These are phyloP conservation scores for Cenchrus purpureus DNA, from an alignment of 176 grass and related monocot species.

Conservation along the genomic window DNA sequence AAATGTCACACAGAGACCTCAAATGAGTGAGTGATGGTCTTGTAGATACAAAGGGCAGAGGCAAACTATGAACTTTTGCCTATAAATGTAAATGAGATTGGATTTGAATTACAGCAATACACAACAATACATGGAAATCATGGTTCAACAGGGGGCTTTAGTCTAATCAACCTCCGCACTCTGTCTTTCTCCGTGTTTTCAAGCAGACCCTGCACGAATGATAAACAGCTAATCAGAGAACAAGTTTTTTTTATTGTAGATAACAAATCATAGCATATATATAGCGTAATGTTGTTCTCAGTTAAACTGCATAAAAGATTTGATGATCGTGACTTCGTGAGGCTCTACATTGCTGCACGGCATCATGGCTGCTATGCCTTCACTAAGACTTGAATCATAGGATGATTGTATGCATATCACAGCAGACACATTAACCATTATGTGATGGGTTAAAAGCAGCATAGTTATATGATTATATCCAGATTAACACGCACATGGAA, in stretches of 20 bases:
- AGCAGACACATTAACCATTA: too few species aligned
- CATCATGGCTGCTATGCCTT: background rate
- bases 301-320: background rate
- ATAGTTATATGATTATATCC: background rate
- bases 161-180: constrained; percentile 73
- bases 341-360: background rate
- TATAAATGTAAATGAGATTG: background rate
- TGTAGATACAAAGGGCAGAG: constrained; percentile 14
- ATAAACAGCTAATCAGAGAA: constrained; percentile 8
- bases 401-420: background rate
- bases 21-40: background rate
- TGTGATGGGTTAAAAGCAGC: background rate
- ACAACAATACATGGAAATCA: constrained; percentile 43
- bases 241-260: background rate
- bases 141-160: constrained; percentile 73
- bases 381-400: background rate
- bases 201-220: constrained; percentile 63
- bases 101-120: constrained; percentile 17
- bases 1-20: background rate
- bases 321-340: background rate
- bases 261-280: background rate
- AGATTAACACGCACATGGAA: background rate
- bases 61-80: background rate
- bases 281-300: background rate
- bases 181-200: constrained; percentile 89